phyloP scores from a whole-genome alignment of 1,139 yeast species.

The Ogataea hybrid region DNA sequence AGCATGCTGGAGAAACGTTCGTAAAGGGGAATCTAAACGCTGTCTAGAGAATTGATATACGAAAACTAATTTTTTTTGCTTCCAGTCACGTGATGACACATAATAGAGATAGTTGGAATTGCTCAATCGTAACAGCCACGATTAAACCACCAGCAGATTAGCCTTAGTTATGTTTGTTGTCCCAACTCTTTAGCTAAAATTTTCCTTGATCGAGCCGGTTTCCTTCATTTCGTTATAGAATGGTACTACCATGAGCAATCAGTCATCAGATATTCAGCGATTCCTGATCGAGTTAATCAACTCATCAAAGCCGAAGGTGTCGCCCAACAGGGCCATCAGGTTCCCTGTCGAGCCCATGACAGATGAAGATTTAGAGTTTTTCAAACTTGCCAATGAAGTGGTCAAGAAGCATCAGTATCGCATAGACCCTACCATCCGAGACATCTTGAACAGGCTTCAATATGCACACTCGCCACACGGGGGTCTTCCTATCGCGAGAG shows the following conservation, averaged over 20 bases:
- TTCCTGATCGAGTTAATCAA: slow-evolving; percentile 28
- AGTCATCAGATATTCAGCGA: slow-evolving; percentile 18
- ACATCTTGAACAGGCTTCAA: too few species aligned
- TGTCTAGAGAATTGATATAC: slow-evolving; percentile 1
- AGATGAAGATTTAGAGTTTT: too few species aligned
- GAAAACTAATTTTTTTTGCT: neutral
- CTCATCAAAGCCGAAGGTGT: slow-evolving; percentile 26
- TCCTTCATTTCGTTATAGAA: slow-evolving; percentile 1
- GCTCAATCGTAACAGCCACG: slow-evolving; percentile 10
- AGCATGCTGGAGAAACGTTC: slow-evolving; percentile 58
- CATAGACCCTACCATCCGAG: too few species aligned
- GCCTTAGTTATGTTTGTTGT: neutral
- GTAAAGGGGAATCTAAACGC: slow-evolving; percentile 2
- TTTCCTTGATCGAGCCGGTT: neutral
- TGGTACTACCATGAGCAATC: slow-evolving; percentile 10
- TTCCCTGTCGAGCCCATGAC: too few species aligned
- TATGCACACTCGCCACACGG: too few species aligned
- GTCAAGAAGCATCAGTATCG: too few species aligned
- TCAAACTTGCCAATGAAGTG: too few species aligned
- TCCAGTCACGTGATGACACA: slow-evolving; percentile 16
- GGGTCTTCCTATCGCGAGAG: slow-evolving; percentile 31
- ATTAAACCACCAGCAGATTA: neutral
- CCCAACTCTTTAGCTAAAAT: neutral
- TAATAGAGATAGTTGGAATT: slow-evolving; percentile 7
- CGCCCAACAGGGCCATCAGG: slow-evolving; percentile 19